These are phyloP conservation scores for Fusarium tanahbumbuense DNA, from an alignment of 2,329 filamentous ascomycete species.

Conservation along the genomic window DNA sequence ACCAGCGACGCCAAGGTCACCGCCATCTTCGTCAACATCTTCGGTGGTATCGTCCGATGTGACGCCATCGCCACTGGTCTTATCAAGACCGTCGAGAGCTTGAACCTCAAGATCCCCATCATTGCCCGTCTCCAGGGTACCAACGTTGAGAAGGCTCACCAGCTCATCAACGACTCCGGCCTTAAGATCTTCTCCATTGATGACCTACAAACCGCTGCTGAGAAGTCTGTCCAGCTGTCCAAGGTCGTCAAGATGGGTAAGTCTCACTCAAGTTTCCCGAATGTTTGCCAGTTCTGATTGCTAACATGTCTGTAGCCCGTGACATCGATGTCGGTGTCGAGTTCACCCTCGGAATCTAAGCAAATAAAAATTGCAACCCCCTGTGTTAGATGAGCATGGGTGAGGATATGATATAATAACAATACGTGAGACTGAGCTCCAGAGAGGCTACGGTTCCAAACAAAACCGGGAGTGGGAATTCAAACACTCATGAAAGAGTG, in stretches of 20 bases:
- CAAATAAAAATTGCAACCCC: conserved; percentile 13
- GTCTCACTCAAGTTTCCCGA: conserved; percentile 50
- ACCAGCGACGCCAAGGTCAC: conserved; percentile 98
- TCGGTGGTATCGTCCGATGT: conserved; percentile 97
- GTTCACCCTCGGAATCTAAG: conserved; percentile 93
- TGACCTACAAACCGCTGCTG: conserved; percentile 94
- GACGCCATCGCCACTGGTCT: conserved; percentile 97
- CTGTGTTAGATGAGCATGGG: conserved; percentile 27
- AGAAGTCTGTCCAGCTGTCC: conserved; percentile 98
- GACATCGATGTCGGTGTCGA: conserved; percentile 98
- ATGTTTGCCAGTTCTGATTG: background rate
- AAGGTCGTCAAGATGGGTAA: conserved; percentile 98
- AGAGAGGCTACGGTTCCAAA: conserved; percentile 26
- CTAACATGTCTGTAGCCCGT: conserved; percentile 68
- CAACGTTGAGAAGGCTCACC: conserved; percentile 95
- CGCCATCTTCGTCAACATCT: conserved; percentile 99
- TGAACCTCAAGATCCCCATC: conserved; percentile 97
- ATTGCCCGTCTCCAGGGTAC: conserved; percentile 97
- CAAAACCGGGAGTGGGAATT: conserved; percentile 30
- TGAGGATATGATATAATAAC: conserved; percentile 47
- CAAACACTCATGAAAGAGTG: conserved; percentile 31
- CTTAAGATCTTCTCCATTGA: conserved; percentile 99
- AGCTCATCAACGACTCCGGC: conserved; percentile 94
- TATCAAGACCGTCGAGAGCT: conserved; percentile 92
- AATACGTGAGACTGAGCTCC: conserved; percentile 40